These are phyloP conservation scores for Barnettozyma botsteinii DNA, from an alignment of 805 yeast species.

Conservation along the genomic window DNA sequence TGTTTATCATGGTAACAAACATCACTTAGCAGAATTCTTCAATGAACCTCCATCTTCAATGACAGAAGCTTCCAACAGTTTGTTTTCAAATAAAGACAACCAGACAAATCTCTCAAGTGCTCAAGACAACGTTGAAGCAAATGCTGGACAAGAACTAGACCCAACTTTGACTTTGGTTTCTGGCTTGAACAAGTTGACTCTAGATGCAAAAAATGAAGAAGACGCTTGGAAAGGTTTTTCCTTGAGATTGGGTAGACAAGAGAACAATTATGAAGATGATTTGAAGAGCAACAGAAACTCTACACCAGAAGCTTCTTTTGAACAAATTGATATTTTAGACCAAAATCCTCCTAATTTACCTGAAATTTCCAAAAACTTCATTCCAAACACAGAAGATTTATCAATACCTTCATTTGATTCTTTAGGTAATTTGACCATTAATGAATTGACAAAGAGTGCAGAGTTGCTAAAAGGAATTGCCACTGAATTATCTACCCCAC, in stretches of 20 bases:
- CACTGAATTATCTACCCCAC: background rate
- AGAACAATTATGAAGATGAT: background rate
- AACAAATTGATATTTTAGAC: slow-evolving; percentile 23
- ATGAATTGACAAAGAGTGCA: background rate
- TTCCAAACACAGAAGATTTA: background rate
- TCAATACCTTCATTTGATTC: slow-evolving; percentile 7
- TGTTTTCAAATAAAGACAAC: slow-evolving; percentile 5
- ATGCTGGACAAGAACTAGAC: background rate
- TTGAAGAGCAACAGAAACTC: background rate
- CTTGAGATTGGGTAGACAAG: background rate
- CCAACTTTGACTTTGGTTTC: slow-evolving; percentile 2
- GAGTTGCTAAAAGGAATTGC: too few species aligned
- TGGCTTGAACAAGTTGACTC: background rate
- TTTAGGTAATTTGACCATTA: background rate
- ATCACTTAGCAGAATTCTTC: background rate
- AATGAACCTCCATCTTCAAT: background rate
- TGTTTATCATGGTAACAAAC: too few species aligned
- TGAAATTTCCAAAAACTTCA: background rate
- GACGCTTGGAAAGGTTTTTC: slow-evolving; percentile 4
- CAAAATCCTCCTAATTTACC: slow-evolving; percentile 18
- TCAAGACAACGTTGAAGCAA: background rate
- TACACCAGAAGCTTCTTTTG: slow-evolving; percentile 18
- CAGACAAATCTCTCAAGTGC: background rate
- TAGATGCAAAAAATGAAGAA: background rate
- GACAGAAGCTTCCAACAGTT: slow-evolving; percentile 3